Conservation (phyloP, 129 eudicot genomes). For the Arctium lappa region DNA sequence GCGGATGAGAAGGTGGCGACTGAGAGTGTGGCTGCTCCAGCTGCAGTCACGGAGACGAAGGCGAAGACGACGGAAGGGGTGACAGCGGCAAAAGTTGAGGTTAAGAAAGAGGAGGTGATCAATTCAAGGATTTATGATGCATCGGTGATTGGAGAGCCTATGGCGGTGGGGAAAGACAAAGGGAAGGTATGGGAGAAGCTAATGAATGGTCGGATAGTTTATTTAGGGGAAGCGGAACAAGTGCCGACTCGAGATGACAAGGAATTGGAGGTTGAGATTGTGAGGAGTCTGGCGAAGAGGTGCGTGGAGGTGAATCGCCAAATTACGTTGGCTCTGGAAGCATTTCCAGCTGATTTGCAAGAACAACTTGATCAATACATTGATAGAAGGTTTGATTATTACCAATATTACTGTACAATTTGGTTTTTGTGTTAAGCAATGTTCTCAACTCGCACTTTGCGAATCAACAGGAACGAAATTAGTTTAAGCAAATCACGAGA, state of each 20-base stretch:
- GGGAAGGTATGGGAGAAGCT: slow-evolving; percentile 90
- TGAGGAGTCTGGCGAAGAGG: slow-evolving; percentile 64
- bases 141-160: slow-evolving; percentile 90
- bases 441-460: not conserved
- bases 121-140: slow-evolving; percentile 94
- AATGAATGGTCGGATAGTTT: slow-evolving; percentile 85
- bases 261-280: slow-evolving; percentile 89
- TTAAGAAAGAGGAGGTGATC: slow-evolving; percentile 63
- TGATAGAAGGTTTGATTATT: slow-evolving; percentile 53
- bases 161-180: slow-evolving; percentile 95
- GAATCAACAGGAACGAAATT: not conserved
- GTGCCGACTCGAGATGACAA: slow-evolving; percentile 83
- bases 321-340: slow-evolving; percentile 78
- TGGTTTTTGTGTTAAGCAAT: not conserved
- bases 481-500: not conserved
- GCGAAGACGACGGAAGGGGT: slow-evolving; percentile 5
- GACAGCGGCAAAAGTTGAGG: slow-evolving; percentile 33
- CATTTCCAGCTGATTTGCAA: slow-evolving; percentile 82
- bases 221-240: slow-evolving; percentile 97
- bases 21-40: slow-evolving; percentile 14
- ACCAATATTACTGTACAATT: not conserved
- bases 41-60: slow-evolving; percentile 19
- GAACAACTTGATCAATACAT: slow-evolving; percentile 61
- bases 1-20: slow-evolving; percentile 62
- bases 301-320: slow-evolving; percentile 57